A percentile compares a stretch with the other conserved stretches of the same genome.
phyloP scores from a whole-genome alignment of 2,329 filamentous ascomycete genomes.

The Pseudocercospora musae region DNA sequence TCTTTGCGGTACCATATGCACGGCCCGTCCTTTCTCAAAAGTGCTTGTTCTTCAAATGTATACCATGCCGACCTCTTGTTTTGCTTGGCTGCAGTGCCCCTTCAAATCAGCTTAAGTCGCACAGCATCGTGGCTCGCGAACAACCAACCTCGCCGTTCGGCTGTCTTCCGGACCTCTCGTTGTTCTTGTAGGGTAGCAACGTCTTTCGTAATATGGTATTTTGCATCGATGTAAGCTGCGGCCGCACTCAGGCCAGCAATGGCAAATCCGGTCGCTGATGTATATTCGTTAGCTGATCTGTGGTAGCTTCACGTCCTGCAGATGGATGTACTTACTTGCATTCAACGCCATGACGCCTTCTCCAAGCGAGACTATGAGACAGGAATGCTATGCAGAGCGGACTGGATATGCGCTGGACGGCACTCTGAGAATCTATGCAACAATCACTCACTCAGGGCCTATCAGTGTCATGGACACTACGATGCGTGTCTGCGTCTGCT shows the following conservation, averaged over 20 bases:
- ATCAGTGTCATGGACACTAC: not conserved
- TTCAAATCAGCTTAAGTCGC: slow-evolving; percentile 10
- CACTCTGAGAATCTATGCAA: not conserved
- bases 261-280: slow-evolving; percentile 17
- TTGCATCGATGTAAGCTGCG: slow-evolving; percentile 76
- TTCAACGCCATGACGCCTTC: not conserved
- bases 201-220: slow-evolving; percentile 66
- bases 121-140: not conserved
- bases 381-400: not conserved
- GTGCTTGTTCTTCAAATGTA: slow-evolving; percentile 52
- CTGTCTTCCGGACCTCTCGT: slow-evolving; percentile 5
- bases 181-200: slow-evolving; percentile 38
- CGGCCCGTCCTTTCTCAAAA: slow-evolving; percentile 40
- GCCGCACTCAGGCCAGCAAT: slow-evolving; percentile 57
- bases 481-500: not conserved
- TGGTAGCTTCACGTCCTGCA: not conserved
- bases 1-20: slow-evolving; percentile 66
- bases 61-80: slow-evolving; percentile 63
- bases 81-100: slow-evolving; percentile 42
- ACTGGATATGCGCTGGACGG: not conserved
- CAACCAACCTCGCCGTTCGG: slow-evolving; percentile 7
- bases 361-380: not conserved
- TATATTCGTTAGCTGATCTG: not conserved
- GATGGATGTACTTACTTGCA: not conserved
- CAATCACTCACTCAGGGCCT: not conserved